Evolutionary conservation across 208 protist species (phyloP).

Genomic region (Wallacemonas sp.): DNA sequence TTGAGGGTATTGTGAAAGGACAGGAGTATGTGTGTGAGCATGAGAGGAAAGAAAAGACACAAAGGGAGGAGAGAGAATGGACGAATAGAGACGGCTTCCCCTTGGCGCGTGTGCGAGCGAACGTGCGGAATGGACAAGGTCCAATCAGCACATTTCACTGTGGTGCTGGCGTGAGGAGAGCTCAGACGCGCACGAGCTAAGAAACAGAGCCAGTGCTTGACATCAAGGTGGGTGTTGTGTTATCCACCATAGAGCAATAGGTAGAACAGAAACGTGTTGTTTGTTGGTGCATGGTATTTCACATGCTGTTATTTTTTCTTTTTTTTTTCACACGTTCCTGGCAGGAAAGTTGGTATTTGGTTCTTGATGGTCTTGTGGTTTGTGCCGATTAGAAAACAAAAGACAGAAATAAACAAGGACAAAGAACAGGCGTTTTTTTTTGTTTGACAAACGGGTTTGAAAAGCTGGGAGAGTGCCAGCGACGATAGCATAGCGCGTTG

Average conservation of each 20-base stretch:
- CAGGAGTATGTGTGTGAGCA: not conserved
- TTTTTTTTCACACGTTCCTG: not conserved
- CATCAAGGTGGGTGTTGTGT: too few species aligned
- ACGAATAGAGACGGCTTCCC: too few species aligned
- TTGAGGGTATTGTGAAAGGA: too few species aligned
- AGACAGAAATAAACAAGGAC: not conserved
- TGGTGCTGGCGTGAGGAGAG: not conserved
- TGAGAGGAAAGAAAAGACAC: too few species aligned
- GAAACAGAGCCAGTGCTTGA: not conserved
- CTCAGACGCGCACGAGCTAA: not conserved
- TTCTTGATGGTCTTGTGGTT: too few species aligned
- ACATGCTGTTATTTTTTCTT: not conserved
- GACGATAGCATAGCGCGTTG: not conserved
- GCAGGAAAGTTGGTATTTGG: not conserved
- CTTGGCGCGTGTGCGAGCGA: too few species aligned
- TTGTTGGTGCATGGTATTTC: not conserved
- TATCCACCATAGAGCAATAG: too few species aligned
- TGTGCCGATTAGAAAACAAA: conserved; percentile 10
- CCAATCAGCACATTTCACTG: too few species aligned
- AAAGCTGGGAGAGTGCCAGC: not conserved
- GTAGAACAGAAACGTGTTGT: not conserved
- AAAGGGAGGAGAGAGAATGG: too few species aligned
- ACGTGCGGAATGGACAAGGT: too few species aligned
- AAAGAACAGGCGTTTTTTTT: not conserved
- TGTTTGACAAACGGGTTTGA: not conserved